Percentiles rank a stretch among this genome's conserved stretches.
Conservation (phyloP, 2,329 filamentous ascomycete species). For the Aspergillus melleus region DNA sequence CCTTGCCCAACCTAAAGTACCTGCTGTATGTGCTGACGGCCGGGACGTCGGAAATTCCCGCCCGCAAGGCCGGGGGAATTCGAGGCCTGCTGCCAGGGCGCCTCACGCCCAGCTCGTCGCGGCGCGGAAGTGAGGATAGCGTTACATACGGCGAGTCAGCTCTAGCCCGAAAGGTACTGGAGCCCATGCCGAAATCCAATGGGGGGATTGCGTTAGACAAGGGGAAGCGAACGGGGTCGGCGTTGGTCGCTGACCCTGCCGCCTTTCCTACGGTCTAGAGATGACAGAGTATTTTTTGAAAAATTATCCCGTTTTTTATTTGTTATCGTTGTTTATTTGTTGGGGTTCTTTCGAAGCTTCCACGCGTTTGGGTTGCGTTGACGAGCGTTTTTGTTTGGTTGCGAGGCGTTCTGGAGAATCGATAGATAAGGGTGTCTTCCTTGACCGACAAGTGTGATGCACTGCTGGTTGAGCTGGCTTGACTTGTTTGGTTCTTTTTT, state of each 20-base stretch:
- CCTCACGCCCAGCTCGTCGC: constrained; percentile 38
- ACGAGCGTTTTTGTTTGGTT: too few species aligned
- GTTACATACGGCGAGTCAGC: constrained; percentile 32
- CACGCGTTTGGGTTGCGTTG: not conserved
- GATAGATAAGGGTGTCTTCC: too few species aligned
- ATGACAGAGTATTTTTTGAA: not conserved
- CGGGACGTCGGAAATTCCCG: constrained; percentile 64
- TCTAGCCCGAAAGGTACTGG: constrained; percentile 28
- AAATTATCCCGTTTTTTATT: not conserved
- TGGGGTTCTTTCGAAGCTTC: not conserved
- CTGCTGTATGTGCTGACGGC: constrained; percentile 86
- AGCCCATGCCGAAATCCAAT: constrained; percentile 28
- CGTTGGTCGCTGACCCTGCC: not conserved
- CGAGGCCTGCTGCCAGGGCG: constrained; percentile 45
- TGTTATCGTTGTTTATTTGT: not conserved
- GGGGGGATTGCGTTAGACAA: constrained; percentile 22
- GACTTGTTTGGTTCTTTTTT: too few species aligned
- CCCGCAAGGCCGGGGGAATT: constrained; percentile 55
- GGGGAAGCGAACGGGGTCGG: constrained; percentile 11
- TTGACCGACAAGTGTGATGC: too few species aligned
- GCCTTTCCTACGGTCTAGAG: not conserved
- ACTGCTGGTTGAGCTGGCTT: too few species aligned
- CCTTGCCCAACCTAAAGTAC: constrained; percentile 90
- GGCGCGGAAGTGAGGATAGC: constrained; percentile 44
- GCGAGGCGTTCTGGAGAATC: too few species aligned